Conservation (phyloP, 768 basidiomycete genomes). For the Zangia roseola region DNA sequence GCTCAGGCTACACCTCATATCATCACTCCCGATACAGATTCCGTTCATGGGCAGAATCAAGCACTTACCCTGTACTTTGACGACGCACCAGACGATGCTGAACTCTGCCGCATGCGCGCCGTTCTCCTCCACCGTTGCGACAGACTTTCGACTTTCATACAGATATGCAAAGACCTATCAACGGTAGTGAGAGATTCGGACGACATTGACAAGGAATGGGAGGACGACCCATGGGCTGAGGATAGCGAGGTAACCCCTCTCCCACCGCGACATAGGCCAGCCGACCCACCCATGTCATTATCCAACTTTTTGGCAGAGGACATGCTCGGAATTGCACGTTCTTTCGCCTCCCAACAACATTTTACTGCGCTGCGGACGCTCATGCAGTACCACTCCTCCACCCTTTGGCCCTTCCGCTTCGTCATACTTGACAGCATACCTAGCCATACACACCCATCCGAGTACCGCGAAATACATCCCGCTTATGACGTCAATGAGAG, state of each 20-base stretch:
- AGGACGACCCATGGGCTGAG: slow-evolving; percentile 68
- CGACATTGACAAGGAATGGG: slow-evolving; percentile 45
- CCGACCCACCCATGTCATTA: slow-evolving; percentile 50
- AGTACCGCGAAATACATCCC: slow-evolving; percentile 64
- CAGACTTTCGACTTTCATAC: slow-evolving; percentile 68
- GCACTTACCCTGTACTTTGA: slow-evolving; percentile 54
- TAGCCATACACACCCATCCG: slow-evolving; percentile 62
- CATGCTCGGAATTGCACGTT: slow-evolving; percentile 56
- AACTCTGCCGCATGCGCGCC: slow-evolving; percentile 61
- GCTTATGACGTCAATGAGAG: slow-evolving; percentile 49
- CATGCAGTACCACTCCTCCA: slow-evolving; percentile 50
- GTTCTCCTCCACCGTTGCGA: slow-evolving; percentile 69
- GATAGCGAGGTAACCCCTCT: slow-evolving; percentile 31
- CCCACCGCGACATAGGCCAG: slow-evolving; percentile 16
- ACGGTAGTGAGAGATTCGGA: slow-evolving; percentile 25
- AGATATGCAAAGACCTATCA: slow-evolving; percentile 49
- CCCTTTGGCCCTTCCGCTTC: slow-evolving; percentile 70
- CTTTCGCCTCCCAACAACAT: slow-evolving; percentile 62
- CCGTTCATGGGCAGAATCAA: slow-evolving; percentile 17
- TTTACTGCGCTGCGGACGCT: slow-evolving; percentile 60
- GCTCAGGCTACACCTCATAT: slow-evolving; percentile 39
- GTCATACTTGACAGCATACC: slow-evolving; percentile 73
- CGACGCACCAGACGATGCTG: slow-evolving; percentile 56
- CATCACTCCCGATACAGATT: slow-evolving; percentile 17
- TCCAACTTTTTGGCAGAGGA: slow-evolving; percentile 61